Percentiles rank a stretch among this genome's conserved stretches.
Evolutionary conservation across 106 monocot species (phyloP).

Genomic region (Gastrodia elata): DNA sequence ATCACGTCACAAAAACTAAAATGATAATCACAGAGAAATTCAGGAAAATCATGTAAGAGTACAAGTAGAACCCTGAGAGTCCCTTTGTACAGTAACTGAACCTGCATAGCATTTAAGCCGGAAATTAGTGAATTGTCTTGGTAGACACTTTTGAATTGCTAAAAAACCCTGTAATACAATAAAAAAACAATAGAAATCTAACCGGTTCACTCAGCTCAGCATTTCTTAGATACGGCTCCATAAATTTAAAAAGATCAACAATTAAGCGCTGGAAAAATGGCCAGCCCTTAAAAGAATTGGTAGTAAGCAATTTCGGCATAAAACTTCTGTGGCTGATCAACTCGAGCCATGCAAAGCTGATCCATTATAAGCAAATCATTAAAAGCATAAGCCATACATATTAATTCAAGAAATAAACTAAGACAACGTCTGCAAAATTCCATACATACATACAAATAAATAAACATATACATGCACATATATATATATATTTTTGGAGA

Average conservation of each 20-base stretch:
- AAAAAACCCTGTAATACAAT: neutral
- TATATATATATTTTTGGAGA: too few species aligned
- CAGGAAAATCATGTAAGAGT: slow-evolving; percentile 91
- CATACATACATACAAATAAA: too few species aligned
- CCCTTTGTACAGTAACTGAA: slow-evolving; percentile 79
- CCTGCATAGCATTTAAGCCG: slow-evolving; percentile 25
- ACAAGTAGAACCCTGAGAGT: slow-evolving; percentile 86
- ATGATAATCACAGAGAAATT: slow-evolving; percentile 94
- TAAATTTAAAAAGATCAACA: slow-evolving; percentile 85
- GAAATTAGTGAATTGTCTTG: neutral
- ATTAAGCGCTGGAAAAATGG: slow-evolving; percentile 83
- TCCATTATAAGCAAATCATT: slow-evolving; percentile 1
- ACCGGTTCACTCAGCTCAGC: slow-evolving; percentile 81
- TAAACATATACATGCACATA: too few species aligned
- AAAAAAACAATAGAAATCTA: slow-evolving; percentile 12
- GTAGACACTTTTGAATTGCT: too few species aligned
- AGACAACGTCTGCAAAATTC: neutral
- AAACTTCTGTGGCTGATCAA: slow-evolving; percentile 88
- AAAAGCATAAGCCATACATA: neutral
- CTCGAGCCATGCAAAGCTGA: slow-evolving; percentile 98
- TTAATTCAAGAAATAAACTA: neutral
- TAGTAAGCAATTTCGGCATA: slow-evolving; percentile 78
- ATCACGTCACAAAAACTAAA: slow-evolving; percentile 99
- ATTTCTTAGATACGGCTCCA: slow-evolving; percentile 90
- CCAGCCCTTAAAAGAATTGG: slow-evolving; percentile 77